Conservation (phyloP, 2,329 filamentous ascomycete genomes). For the Fusarium acutatum region DNA sequence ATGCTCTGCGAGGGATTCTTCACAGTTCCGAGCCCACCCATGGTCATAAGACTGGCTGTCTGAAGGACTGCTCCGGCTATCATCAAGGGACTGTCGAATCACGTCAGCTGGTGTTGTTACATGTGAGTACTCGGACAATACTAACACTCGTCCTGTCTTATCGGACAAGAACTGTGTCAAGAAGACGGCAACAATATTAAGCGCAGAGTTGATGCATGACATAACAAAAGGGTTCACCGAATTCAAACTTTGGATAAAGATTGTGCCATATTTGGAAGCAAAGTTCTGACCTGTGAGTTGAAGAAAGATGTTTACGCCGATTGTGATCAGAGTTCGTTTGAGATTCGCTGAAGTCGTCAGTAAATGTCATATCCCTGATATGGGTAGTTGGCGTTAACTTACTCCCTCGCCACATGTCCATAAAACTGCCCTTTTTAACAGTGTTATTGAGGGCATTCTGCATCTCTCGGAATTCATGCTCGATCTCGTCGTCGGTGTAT, state of each 20-base stretch:
- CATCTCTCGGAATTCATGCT: conserved; percentile 25
- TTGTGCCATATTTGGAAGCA: conserved; percentile 42
- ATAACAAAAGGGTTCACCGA: conserved; percentile 43
- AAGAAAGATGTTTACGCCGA: conserved; percentile 44
- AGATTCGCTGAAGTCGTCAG: conserved; percentile 8
- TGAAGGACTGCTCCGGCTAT: conserved; percentile 43
- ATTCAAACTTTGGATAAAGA: conserved; percentile 42
- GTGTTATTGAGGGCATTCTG: neutral
- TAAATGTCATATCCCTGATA: neutral
- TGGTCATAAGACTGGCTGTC: conserved; percentile 43
- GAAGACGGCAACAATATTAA: conserved; percentile 25
- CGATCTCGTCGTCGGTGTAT: conserved; percentile 38
- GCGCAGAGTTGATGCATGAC: conserved; percentile 30
- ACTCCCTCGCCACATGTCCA: conserved; percentile 1
- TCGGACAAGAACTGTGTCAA: conserved; percentile 1
- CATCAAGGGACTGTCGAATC: conserved; percentile 31
- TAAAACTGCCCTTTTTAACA: neutral
- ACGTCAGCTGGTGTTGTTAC: neutral
- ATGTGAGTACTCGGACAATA: neutral
- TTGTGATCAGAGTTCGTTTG: conserved; percentile 38
- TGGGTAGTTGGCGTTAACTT: neutral
- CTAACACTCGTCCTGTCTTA: neutral
- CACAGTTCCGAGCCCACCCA: conserved; percentile 48
- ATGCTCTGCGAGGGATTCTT: conserved; percentile 15
- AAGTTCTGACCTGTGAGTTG: conserved; percentile 45